A percentile compares a stretch with the other conserved stretches of the same genome.
Evolutionary conservation across 345 rosid genomes (phyloP).

Genomic region (Eucalyptus dawsonii): DNA sequence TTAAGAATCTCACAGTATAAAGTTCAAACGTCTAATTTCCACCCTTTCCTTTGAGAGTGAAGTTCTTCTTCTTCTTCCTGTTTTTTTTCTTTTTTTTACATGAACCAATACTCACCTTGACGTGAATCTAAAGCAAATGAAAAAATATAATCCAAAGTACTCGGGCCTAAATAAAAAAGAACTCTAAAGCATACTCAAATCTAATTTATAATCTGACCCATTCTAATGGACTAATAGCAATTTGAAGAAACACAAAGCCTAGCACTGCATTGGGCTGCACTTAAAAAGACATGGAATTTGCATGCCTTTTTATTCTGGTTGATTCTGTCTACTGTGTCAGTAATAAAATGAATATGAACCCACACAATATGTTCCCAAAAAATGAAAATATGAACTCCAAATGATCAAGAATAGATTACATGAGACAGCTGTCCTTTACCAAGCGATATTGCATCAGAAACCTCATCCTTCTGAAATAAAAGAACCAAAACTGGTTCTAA

Average conservation of each 20-base stretch:
- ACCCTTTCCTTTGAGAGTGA: not conserved
- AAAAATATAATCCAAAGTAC: not conserved
- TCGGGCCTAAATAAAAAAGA: not conserved
- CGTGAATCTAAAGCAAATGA: not conserved
- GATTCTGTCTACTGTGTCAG: not conserved
- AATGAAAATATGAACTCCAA: not conserved
- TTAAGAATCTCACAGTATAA: not conserved
- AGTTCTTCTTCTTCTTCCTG: not conserved
- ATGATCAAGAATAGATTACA: not conserved
- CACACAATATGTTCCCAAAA: not conserved
- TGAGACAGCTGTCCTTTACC: not conserved
- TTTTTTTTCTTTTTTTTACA: not conserved
- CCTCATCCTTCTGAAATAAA: not conserved
- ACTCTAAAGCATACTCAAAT: not conserved
- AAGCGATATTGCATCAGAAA: not conserved
- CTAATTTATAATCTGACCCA: not conserved
- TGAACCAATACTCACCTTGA: not conserved
- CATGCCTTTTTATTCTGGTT: not conserved
- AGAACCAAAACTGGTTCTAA: not conserved
- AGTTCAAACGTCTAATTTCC: not conserved
- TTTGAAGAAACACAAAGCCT: not conserved
- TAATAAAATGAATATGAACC: not conserved
- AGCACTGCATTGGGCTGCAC: not conserved
- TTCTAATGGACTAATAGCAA: not conserved
- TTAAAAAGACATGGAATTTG: not conserved